phyloP scores from a whole-genome alignment of 2,329 filamentous ascomycete species.

The Diaporthe batatas region DNA sequence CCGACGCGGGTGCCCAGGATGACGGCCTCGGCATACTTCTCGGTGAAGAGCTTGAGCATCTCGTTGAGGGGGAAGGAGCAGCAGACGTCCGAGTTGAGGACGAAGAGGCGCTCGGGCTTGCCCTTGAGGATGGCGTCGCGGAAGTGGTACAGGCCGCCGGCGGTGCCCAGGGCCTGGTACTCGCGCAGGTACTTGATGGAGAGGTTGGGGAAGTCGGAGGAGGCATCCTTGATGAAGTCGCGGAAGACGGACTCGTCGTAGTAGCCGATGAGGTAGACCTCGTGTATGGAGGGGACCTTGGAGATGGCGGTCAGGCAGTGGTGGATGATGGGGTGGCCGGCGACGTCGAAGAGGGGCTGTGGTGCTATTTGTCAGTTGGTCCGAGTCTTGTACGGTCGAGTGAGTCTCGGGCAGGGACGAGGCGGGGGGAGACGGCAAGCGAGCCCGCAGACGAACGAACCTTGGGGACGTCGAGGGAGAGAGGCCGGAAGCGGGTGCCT shows the following conservation, averaged over 20 bases:
- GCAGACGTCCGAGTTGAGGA: slow-evolving; percentile 98
- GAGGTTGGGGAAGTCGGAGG: slow-evolving; percentile 86
- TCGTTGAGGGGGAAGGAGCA: slow-evolving; percentile 96
- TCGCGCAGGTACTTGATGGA: slow-evolving; percentile 96
- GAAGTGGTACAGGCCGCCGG: slow-evolving; percentile 98
- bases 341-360: slow-evolving; percentile 97
- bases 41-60: slow-evolving; percentile 94
- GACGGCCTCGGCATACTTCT: slow-evolving; percentile 95
- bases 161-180: slow-evolving; percentile 95
- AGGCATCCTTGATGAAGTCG: slow-evolving; percentile 95
- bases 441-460: slow-evolving; percentile 60
- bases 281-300: slow-evolving; percentile 90
- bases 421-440: background rate
- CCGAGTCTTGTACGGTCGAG: background rate
- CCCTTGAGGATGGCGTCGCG: slow-evolving; percentile 98
- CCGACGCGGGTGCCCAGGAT: slow-evolving; percentile 93
- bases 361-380: background rate
- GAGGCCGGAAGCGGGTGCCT: slow-evolving; percentile 93
- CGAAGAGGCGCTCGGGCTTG: slow-evolving; percentile 93
- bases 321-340: slow-evolving; percentile 97
- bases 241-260: slow-evolving; percentile 98
- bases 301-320: slow-evolving; percentile 94
- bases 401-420: too few relatives aligned
- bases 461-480: slow-evolving; percentile 97
- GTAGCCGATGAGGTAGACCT: slow-evolving; percentile 98